Base-by-base conservation (phyloP, 345 rosid genomes). In the Tarenaya hassleriana region DNA sequence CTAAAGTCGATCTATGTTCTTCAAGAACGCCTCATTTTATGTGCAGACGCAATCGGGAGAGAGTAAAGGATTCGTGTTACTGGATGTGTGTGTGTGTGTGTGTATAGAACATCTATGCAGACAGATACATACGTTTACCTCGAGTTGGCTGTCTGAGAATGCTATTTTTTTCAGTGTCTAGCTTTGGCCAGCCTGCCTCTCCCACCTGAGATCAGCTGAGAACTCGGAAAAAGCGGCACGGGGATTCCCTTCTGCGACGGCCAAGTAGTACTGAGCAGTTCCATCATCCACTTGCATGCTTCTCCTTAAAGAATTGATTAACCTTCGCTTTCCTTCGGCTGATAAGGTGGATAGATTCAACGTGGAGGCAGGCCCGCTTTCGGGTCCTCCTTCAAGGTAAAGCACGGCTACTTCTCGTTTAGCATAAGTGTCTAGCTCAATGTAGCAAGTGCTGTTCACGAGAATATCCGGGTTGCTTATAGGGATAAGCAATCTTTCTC, bases 251-350 rank as follows among this genome's bases (percentile, higher is more conserved):
- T 82, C 71, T 13, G 95, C 80, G 5, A 91, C 67, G 48, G 92
- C 76, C 65, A 81, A 64, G 55, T 91, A 91, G 71, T 91, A 91
- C 39, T 61, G 76, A 41, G 87, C 95, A 29, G 96, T 91, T 51
- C 76, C 92, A 64, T 82, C 96, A 55, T 91, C 92, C 5, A 80
- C 95, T 31, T 72, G 92, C 98, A 84, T 87, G 75, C 95, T 84
- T 79, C 96, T 78, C 71, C 67, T 84, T 34, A 90, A 48, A 7
- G 92, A 91, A 20, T 84, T 78, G 0, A 86, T 60, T 10, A 90
- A 56, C 60, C 75, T 78, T 68, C 70, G 73, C 72, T 70, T 86
- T 46, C 91, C 84, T 5, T 51, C 62, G 14, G 66, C 72, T 32
- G 94, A 80, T 56, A 75, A 57, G 18, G 41, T 76, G 37, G 67